Evolutionary conservation across 768 basidiomycete genomes (phyloP).

Genomic region (Suillus alpinus): DNA sequence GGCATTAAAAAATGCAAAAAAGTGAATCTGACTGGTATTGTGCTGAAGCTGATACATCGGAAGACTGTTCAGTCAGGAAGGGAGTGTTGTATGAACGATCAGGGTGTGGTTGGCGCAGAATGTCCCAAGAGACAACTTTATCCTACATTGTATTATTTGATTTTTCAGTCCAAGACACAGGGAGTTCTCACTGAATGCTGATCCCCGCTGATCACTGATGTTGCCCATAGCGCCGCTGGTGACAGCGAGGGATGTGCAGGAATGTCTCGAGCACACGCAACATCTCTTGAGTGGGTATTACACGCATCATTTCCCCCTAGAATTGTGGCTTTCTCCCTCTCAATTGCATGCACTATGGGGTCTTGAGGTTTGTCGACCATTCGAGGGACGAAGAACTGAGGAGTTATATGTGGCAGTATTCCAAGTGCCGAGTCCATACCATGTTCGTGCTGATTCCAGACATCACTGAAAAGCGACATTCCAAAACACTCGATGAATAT

Average conservation of each 20-base stretch:
- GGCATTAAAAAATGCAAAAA: neutral
- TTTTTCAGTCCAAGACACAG: neutral
- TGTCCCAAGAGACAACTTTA: slow-evolving; percentile 63
- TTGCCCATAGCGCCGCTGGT: slow-evolving; percentile 18
- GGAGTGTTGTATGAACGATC: slow-evolving; percentile 39
- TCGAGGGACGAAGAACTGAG: slow-evolving; percentile 60
- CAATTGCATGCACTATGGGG: slow-evolving; percentile 65
- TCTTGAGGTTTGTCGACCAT: slow-evolving; percentile 74
- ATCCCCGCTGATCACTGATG: slow-evolving; percentile 7
- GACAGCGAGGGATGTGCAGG: neutral
- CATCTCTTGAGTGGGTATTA: neutral
- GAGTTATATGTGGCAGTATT: slow-evolving; percentile 38
- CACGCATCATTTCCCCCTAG: neutral
- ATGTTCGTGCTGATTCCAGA: neutral
- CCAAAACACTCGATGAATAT: neutral
- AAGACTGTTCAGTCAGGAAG: slow-evolving; percentile 70
- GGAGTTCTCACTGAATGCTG: slow-evolving; percentile 15
- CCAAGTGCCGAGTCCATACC: slow-evolving; percentile 11
- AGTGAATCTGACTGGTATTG: slow-evolving; percentile 51
- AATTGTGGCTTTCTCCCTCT: slow-evolving; percentile 12
- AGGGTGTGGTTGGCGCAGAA: slow-evolving; percentile 37
- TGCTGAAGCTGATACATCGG: slow-evolving; percentile 50
- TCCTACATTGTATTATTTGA: slow-evolving; percentile 33
- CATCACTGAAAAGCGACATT: neutral
- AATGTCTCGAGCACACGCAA: too few species aligned